Evolutionary conservation across 2,329 filamentous ascomycete species (phyloP), one percentile per base, ranked within the genome.

Genomic region (Ceratocystis alfenasii): DNA sequence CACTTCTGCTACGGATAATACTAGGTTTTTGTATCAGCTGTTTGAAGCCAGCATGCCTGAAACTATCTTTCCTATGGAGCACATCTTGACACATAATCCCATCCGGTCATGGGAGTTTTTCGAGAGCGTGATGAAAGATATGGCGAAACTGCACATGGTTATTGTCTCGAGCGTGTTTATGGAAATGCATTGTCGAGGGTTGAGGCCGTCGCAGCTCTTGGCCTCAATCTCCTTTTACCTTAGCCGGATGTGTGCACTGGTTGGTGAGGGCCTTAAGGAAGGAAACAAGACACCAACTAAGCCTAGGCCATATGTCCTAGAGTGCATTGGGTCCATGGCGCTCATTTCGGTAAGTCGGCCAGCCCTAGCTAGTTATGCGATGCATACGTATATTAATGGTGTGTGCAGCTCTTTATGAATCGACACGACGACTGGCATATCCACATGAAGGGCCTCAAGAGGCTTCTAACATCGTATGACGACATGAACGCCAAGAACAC

Each of bases 391-490:
- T 36, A 20, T 7, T 63, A 22, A 59, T n/a, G 62, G 17, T 57
- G 15, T 22, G 20, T 36, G 3, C 33, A 67, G 66, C 66, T 64
- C 20, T 67, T 65, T n/a, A 65, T 64, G 10, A 63, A 64, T 20
- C 66, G 65, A 28, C 62, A 67, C 28, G 63, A 67, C 33, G 66
- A 67, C 46, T 67, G 63, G 63, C 66, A 67, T 55, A 67, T 67
- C 20, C 66, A 67, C 25, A 67, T 67, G 66, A 65, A 65, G 10
- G 66, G 66, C 12, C 60, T 67, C 3, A 67, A 67, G 50, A 67
- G 57, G 17, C 53, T 67, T 17, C 59, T 67, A 5, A 61, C 64
- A 17, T 63, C 66, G 1, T 62, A 67, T 33, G 66, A 63, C 20
- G 60, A 64, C 28, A 65, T 67, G 33, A 59, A 62, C 22, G 48